Percentiles rank a stretch among this genome's conserved stretches.
These are phyloP conservation scores for Penicillium alfredii DNA, from an alignment of 495 filamentous ascomycete species.

Conservation along the genomic window DNA sequence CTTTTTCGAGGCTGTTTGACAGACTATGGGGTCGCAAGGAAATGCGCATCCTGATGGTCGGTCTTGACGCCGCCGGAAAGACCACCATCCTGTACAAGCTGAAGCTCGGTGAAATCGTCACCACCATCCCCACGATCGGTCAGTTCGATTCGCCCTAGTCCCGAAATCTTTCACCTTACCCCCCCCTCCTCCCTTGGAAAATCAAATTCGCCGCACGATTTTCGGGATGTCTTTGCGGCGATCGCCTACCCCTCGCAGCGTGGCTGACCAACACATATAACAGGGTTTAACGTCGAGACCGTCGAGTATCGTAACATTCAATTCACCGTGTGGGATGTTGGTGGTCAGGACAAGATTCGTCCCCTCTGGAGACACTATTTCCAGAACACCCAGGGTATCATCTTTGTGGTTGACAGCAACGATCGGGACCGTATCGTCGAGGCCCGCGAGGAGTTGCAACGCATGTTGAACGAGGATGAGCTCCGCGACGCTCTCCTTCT, in stretches of 20 bases:
- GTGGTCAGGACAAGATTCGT: conserved; percentile 99
- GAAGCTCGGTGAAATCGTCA: conserved; percentile 99
- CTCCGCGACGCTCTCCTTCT: conserved; percentile 93
- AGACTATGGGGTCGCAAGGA: conserved; percentile 98
- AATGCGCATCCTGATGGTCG: conserved; percentile 99
- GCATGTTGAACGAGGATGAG: conserved; percentile 99
- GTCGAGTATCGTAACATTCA: conserved; percentile 99
- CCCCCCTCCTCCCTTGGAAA: neutral
- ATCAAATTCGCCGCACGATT: too few species aligned
- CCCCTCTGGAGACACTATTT: conserved; percentile 99
- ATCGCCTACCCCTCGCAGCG: too few species aligned
- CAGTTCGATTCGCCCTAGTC: conserved; percentile 38
- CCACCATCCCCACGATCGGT: conserved; percentile 99
- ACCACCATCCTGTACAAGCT: conserved; percentile 99
- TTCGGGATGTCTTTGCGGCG: too few species aligned
- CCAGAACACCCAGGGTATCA: conserved; percentile 99
- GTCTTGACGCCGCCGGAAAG: conserved; percentile 98
- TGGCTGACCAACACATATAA: neutral
- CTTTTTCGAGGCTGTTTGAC: conserved; percentile 89
- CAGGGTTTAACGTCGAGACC: conserved; percentile 99
- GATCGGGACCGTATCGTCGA: conserved; percentile 99
- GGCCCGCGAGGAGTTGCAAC: conserved; percentile 97
- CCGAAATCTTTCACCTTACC: conserved; percentile 5
- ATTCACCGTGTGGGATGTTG: conserved; percentile 99
- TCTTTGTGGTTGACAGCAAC: conserved; percentile 99